These are phyloP conservation scores for Tetraselmis striata DNA, from an alignment of 139 green algal species.

Conservation along the genomic window DNA sequence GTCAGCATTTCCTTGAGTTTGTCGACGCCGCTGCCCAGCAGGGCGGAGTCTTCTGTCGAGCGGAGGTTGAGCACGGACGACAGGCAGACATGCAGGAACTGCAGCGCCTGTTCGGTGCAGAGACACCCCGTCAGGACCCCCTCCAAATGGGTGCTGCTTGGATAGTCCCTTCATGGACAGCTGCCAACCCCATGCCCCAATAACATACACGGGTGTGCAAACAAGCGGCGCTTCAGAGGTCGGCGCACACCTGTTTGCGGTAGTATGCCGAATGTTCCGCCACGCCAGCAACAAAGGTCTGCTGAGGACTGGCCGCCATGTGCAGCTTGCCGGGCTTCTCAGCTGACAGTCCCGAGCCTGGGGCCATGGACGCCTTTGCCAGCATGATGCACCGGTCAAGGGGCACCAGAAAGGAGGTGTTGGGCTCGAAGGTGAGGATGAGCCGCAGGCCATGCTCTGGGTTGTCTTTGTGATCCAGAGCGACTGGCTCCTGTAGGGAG, in stretches of 20 bases:
- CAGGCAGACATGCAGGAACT: constrained; percentile 78
- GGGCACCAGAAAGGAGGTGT: constrained; percentile 86
- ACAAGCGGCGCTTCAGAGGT: neutral
- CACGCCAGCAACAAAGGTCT: neutral
- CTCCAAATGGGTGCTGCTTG: too few relatives aligned
- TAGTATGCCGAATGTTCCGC: neutral
- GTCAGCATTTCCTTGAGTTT: constrained; percentile 37
- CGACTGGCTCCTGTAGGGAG: constrained; percentile 36
- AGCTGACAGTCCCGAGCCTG: too few relatives aligned
- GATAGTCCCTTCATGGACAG: too few relatives aligned
- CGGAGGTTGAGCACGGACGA: constrained; percentile 70
- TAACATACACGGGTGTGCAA: too few relatives aligned
- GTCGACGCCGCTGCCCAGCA: constrained; percentile 22
- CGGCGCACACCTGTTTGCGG: neutral
- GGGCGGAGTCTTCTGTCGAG: constrained; percentile 28
- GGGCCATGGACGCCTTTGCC: neutral
- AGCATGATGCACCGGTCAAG: constrained; percentile 75
- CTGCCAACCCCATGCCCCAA: too few relatives aligned
- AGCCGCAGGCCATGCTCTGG: constrained; percentile 91
- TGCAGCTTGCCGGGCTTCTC: neutral
- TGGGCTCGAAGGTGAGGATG: constrained; percentile 88
- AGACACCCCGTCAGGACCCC: too few relatives aligned
- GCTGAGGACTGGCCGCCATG: neutral
- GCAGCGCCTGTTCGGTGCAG: constrained; percentile 61
- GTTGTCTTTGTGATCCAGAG: constrained; percentile 79